phyloP scores from a whole-genome alignment of 2,329 filamentous ascomycete species.

The Verticillium alfalfae region DNA sequence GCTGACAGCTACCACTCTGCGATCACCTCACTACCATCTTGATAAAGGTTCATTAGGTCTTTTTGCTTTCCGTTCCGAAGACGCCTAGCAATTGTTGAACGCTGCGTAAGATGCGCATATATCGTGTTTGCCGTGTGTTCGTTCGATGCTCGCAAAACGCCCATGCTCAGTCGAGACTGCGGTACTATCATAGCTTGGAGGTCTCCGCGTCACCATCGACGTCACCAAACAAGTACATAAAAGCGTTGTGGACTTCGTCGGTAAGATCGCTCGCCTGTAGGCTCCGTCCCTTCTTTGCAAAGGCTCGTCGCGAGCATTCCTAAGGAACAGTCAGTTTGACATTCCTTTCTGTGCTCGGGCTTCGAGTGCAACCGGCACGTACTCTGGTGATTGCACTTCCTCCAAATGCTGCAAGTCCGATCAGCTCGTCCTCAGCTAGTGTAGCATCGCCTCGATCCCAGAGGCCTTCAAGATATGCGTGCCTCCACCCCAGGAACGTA shows the following conservation, averaged over 20 bases:
- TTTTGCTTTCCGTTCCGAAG: neutral
- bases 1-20: no score
- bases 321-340: conserved; percentile 16
- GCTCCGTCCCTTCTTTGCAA: conserved; percentile 76
- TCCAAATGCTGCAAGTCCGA: conserved; percentile 78
- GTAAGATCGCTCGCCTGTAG: conserved; percentile 92
- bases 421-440: conserved; percentile 51
- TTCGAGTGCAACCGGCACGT: conserved; percentile 20
- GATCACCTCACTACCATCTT: neutral
- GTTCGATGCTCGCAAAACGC: neutral
- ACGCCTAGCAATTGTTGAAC: neutral
- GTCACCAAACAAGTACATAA: conserved; percentile 75
- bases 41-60: neutral
- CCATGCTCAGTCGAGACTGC: no score
- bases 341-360: neutral
- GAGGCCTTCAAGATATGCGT: conserved; percentile 75
- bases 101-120: neutral
- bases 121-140: neutral
- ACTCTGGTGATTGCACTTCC: conserved; percentile 83
- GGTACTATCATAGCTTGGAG: conserved; percentile 23
- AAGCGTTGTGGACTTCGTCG: conserved; percentile 79
- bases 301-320: conserved; percentile 84
- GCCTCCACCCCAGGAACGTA: conserved; percentile 83
- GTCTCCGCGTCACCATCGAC: conserved; percentile 36
- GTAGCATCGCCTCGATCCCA: conserved; percentile 44